Conservation (phyloP, 192 early-diverging fungal genomes). For the Powellomyces hirtus region DNA sequence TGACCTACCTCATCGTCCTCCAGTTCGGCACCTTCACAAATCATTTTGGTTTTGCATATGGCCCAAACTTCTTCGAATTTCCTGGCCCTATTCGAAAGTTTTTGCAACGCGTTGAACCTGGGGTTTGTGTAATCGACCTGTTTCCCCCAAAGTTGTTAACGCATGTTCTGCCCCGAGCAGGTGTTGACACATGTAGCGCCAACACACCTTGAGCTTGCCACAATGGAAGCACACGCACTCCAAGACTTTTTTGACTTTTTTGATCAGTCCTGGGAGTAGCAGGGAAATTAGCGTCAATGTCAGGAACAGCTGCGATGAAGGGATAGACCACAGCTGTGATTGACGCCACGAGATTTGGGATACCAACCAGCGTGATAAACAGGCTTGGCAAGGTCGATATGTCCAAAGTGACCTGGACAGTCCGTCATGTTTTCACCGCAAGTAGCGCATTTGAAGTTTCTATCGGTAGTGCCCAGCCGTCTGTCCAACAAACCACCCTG, state of each 20-base stretch:
- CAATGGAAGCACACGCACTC: conserved; percentile 96
- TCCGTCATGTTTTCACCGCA: conserved; percentile 93
- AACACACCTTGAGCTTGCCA: conserved; percentile 79
- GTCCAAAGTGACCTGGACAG: conserved; percentile 98
- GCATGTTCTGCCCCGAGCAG: not conserved
- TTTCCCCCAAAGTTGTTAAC: conserved; percentile 48
- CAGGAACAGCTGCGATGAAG: too few relatives aligned
- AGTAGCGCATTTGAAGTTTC: conserved; percentile 95
- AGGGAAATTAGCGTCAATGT: conserved; percentile 5
- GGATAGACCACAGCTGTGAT: too few relatives aligned
- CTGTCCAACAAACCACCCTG: conserved; percentile 86
- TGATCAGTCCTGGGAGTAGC: conserved; percentile 70
- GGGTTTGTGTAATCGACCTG: conserved; percentile 2
- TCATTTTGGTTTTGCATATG: conserved; percentile 76
- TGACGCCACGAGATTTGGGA: too few relatives aligned
- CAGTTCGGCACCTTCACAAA: conserved; percentile 77
- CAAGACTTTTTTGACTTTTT: conserved; percentile 93
- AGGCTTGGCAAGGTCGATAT: conserved; percentile 93
- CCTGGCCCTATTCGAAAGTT: conserved; percentile 14
- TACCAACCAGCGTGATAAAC: conserved; percentile 86
- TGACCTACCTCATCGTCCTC: conserved; percentile 51
- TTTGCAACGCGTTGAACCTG: not conserved
- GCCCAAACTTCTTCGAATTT: conserved; percentile 86
- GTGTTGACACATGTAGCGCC: not conserved
- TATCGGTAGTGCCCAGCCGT: conserved; percentile 95